phyloP scores from a whole-genome alignment of 225 moss, liverwort and hornwort species.

The Sphagnum tenellum region DNA sequence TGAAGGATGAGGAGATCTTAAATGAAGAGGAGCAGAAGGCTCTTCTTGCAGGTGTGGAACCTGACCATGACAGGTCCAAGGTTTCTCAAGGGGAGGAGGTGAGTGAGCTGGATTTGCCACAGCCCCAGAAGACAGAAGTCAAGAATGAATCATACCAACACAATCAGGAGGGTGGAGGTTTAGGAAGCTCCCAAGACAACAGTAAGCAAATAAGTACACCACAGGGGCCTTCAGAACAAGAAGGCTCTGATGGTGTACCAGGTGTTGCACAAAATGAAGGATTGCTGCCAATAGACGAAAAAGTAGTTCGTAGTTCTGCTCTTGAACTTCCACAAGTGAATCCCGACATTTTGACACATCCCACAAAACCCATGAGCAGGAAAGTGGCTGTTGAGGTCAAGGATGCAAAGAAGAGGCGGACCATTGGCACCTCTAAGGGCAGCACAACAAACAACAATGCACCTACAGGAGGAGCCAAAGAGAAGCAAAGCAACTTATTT shows the following conservation, averaged over 20 bases:
- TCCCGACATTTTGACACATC: constrained; percentile 16
- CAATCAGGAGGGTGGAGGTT: neutral
- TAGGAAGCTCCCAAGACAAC: constrained; percentile 1
- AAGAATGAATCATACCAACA: constrained; percentile 1
- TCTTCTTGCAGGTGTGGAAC: constrained; percentile 68
- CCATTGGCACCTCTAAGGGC: constrained; percentile 14
- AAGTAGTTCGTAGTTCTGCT: neutral
- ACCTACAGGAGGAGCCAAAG: constrained; percentile 16
- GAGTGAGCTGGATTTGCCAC: constrained; percentile 5
- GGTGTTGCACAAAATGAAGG: constrained; percentile 2
- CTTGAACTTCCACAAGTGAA: constrained; percentile 4
- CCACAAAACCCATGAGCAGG: constrained; percentile 18
- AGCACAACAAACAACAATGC: constrained; percentile 6
- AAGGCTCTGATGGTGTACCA: constrained; percentile 2
- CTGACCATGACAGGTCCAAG: constrained; percentile 50
- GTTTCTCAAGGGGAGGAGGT: neutral
- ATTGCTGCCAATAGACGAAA: constrained; percentile 6
- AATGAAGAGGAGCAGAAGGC: constrained; percentile 65
- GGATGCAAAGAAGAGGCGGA: constrained; percentile 31
- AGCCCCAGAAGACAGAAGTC: constrained; percentile 1
- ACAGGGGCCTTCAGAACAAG: constrained; percentile 6
- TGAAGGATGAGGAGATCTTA: constrained; percentile 14
- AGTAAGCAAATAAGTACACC: constrained; percentile 4
- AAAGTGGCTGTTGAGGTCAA: constrained; percentile 14
- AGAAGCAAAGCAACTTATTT: constrained; percentile 73